Percentiles rank a stretch among this genome's conserved stretches.
phyloP scores from a whole-genome alignment of 768 basidiomycete species.

The Kwoniella sp. region DNA sequence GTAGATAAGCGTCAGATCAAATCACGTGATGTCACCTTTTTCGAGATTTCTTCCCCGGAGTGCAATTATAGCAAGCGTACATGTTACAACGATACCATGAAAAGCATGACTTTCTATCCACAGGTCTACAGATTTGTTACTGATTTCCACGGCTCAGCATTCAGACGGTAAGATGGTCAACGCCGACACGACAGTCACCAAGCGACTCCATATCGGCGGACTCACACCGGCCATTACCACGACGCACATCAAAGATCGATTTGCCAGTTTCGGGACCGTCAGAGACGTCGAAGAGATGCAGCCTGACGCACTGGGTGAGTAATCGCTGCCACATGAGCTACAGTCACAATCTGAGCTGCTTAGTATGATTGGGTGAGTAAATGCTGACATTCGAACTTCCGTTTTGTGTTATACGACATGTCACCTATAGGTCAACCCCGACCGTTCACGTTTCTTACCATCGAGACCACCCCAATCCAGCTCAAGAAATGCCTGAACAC shows the following conservation, averaged over 20 bases:
- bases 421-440: conserved; percentile 36
- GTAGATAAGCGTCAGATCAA: background rate
- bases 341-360: too few relatives aligned
- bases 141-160: background rate
- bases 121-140: too few relatives aligned
- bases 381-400: too few relatives aligned
- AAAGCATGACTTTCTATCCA: too few relatives aligned
- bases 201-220: conserved; percentile 46
- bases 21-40: conserved; percentile 12
- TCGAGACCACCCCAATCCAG: conserved; percentile 42
- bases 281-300: conserved; percentile 33
- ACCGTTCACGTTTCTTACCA: conserved; percentile 46
- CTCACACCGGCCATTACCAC: conserved; percentile 44
- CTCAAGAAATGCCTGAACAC: conserved; percentile 51
- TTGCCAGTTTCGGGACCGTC: conserved; percentile 45
- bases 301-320: conserved; percentile 43
- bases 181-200: conserved; percentile 28
- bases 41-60: conserved; percentile 12
- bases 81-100: too few relatives aligned
- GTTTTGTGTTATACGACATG: too few relatives aligned
- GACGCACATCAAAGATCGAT: conserved; percentile 45
- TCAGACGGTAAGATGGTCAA: conserved; percentile 4
- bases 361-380: too few relatives aligned
- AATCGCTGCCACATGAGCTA: background rate
- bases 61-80: too few relatives aligned